phyloP scores from a whole-genome alignment of 306 rosid genomes.

The Trifolium fragiferum region DNA sequence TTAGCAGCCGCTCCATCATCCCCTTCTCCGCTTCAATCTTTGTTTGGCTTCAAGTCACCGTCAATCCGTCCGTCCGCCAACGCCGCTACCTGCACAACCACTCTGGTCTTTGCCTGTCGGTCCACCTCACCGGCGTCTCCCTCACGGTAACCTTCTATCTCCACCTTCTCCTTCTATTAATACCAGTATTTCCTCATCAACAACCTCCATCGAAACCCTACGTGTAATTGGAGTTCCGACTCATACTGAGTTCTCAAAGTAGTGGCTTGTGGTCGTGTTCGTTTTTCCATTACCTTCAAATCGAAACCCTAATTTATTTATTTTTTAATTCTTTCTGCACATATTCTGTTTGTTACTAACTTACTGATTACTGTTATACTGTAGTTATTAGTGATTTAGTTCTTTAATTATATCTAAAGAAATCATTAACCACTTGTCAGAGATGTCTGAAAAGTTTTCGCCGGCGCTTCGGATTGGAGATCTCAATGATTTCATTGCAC shows the following conservation, averaged over 20 bases:
- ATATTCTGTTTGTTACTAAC: not conserved
- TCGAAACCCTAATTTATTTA: constrained; percentile 39
- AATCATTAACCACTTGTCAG: constrained; percentile 18
- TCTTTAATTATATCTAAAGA: not conserved
- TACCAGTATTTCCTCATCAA: too few relatives aligned
- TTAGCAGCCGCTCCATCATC: not conserved
- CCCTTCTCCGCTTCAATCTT: not conserved
- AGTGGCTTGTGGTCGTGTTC: not conserved
- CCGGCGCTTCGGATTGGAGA: constrained; percentile 89
- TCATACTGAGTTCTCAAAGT: not conserved
- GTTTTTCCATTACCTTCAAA: not conserved
- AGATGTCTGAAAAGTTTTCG: constrained; percentile 92
- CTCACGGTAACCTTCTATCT: too few relatives aligned
- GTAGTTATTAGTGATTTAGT: not conserved
- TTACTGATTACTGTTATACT: not conserved
- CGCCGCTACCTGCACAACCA: not conserved
- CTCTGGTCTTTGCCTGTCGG: not conserved
- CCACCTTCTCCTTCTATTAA: too few relatives aligned
- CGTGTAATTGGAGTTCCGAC: too few relatives aligned
- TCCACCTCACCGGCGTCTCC: not conserved
- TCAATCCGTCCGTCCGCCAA: not conserved
- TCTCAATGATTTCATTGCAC: constrained; percentile 90
- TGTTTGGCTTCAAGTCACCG: not conserved
- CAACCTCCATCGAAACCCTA: too few relatives aligned
- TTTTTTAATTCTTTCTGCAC: not conserved